phyloP scores from a whole-genome alignment of 1,139 yeast species.

The Yamadazyma mexicana region DNA sequence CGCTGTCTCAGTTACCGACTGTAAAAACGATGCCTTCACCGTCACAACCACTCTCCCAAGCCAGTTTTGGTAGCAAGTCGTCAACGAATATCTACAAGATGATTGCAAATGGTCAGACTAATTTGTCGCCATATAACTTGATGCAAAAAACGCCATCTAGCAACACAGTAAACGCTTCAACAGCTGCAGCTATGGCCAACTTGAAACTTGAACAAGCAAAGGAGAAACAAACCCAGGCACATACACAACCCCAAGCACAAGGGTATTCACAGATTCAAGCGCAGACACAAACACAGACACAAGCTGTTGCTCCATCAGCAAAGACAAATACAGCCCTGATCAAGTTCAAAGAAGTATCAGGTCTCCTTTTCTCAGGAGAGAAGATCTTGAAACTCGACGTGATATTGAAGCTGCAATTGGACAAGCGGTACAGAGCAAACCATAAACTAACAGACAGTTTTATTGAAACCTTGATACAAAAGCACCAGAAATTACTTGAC shows the following conservation, averaged over 20 bases:
- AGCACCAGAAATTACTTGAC: constrained; percentile 34
- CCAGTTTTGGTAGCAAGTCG: not conserved
- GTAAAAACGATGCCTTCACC: not conserved
- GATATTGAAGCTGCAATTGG: constrained; percentile 38
- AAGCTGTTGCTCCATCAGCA: not conserved
- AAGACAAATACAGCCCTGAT: constrained; percentile 13
- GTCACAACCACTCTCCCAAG: not conserved
- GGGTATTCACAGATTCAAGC: not conserved
- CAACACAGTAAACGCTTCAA: constrained; percentile 1
- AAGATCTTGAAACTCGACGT: constrained; percentile 45
- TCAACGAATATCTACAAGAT: constrained; percentile 4
- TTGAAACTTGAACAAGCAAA: not conserved
- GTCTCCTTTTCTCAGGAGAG: constrained; percentile 33
- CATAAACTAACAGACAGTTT: constrained; percentile 34
- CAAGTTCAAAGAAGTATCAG: constrained; percentile 35
- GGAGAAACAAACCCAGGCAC: constrained; percentile 1
- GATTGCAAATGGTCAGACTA: constrained; percentile 4
- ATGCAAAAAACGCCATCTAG: not conserved
- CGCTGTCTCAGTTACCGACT: no score
- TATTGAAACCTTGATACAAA: constrained; percentile 44
- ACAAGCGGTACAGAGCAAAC: constrained; percentile 23
- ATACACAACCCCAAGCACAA: not conserved
- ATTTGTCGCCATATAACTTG: not conserved
- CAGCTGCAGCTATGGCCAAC: constrained; percentile 10
- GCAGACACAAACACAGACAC: not conserved